phyloP scores from a whole-genome alignment of 768 basidiomycete genomes.

The Lentinula aciculospora region DNA sequence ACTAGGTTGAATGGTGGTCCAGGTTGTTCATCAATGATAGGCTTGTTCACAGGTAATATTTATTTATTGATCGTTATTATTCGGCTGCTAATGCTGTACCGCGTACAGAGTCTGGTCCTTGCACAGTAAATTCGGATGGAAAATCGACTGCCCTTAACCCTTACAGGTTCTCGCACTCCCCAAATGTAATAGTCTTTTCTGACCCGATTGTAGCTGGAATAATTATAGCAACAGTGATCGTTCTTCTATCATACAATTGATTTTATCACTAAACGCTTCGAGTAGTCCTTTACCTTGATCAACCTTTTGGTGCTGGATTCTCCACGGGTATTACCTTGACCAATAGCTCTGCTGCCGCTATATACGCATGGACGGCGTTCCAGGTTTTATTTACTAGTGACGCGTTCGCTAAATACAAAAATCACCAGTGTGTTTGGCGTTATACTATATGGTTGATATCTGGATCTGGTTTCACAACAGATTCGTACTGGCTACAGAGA shows the following conservation, averaged over 20 bases:
- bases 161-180: conserved; percentile 40
- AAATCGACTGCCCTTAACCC: conserved; percentile 35
- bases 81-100: background rate
- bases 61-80: background rate
- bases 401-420: conserved; percentile 30
- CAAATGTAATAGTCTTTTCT: too few species aligned
- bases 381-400: conserved; percentile 37
- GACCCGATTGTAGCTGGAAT: conserved; percentile 32
- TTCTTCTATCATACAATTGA: background rate
- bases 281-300: conserved; percentile 44
- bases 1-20: conserved; percentile 31
- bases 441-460: background rate
- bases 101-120: conserved; percentile 40
- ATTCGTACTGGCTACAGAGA: conserved; percentile 42
- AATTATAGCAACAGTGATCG: conserved; percentile 38
- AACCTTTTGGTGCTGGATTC: conserved; percentile 41
- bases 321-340: conserved; percentile 35
- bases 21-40: conserved; percentile 39
- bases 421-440: conserved; percentile 28
- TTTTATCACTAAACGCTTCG: background rate
- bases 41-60: conserved; percentile 35
- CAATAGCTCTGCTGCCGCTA: conserved; percentile 32
- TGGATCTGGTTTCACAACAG: conserved; percentile 15
- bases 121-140: conserved; percentile 30
- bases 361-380: conserved; percentile 38